Evolutionary conservation across 2,329 filamentous ascomycete genomes (phyloP).

Genomic region (Fusarium chlamydosporum): DNA sequence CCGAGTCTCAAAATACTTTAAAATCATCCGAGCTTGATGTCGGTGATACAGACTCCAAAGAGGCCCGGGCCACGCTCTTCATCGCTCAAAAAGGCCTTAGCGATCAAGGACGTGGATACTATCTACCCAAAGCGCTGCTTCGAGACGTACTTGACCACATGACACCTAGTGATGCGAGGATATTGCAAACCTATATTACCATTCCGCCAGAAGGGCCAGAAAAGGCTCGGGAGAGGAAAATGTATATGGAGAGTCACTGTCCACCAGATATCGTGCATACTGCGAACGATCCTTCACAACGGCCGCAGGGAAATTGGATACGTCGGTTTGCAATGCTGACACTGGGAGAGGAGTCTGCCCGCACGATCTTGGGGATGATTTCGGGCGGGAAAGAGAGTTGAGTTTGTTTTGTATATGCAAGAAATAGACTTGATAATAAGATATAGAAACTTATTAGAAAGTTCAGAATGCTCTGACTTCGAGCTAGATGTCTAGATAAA

Average conservation of each 20-base stretch:
- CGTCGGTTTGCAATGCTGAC: constrained; percentile 1
- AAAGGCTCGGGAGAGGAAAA: neutral
- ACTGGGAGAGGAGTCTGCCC: neutral
- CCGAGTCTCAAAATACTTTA: neutral
- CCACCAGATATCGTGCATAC: constrained; percentile 5
- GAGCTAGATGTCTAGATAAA: too few species aligned
- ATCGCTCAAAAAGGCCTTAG: constrained; percentile 17
- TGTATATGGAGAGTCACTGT: constrained; percentile 22
- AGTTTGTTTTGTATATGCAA: neutral
- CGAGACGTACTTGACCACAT: neutral
- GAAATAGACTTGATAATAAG: too few species aligned
- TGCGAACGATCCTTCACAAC: neutral
- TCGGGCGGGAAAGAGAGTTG: neutral
- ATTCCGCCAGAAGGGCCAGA: neutral
- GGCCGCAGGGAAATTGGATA: constrained; percentile 9
- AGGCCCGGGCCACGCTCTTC: constrained; percentile 1
- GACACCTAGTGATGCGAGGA: neutral
- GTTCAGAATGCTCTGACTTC: too few species aligned
- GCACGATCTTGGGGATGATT: constrained; percentile 11
- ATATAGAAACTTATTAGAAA: too few species aligned
- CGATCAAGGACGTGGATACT: constrained; percentile 15
- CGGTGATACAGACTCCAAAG: neutral
- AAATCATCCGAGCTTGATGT: neutral
- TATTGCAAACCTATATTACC: constrained; percentile 16
- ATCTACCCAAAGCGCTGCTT: constrained; percentile 4